These are phyloP conservation scores for Metschnikowia koreensis DNA, from an alignment of 805 yeast genomes.

Conservation along the genomic window DNA sequence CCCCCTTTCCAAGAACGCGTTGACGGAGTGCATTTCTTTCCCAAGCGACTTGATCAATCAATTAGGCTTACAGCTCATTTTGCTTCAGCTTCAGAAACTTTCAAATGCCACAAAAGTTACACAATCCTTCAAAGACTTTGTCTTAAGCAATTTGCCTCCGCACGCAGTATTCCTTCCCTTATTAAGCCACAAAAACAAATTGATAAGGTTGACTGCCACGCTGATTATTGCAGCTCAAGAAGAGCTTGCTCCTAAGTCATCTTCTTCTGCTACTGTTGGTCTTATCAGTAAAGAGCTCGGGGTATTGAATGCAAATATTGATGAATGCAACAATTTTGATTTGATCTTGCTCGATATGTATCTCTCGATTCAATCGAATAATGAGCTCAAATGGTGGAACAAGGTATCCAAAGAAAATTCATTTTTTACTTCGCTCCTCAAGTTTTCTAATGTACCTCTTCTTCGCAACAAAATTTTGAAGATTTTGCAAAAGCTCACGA, in stretches of 20 bases:
- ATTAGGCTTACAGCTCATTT: conserved; percentile 58
- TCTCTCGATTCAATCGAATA: conserved; percentile 54
- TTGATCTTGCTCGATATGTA: conserved; percentile 57
- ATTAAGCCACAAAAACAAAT: conserved; percentile 41
- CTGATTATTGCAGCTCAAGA: conserved; percentile 39
- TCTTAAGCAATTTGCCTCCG: conserved; percentile 42
- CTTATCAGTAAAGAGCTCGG: conserved; percentile 8
- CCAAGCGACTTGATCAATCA: conserved; percentile 57
- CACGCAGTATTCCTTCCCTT: conserved; percentile 39
- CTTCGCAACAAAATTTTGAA: conserved; percentile 10
- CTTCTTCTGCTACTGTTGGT: conserved; percentile 18
- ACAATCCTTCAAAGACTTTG: conserved; percentile 28
- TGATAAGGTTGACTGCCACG: conserved; percentile 49
- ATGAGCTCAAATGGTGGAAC: conserved; percentile 82
- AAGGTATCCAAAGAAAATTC: conserved; percentile 44
- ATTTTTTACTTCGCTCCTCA: conserved; percentile 63
- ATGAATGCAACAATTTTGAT: conserved; percentile 49
- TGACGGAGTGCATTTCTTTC: conserved; percentile 53
- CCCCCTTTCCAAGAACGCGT: conserved; percentile 54
- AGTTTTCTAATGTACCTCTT: conserved; percentile 31
- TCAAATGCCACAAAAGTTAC: conserved; percentile 11
- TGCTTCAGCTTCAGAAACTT: conserved; percentile 52
- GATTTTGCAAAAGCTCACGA: conserved; percentile 16
- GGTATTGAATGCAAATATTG: conserved; percentile 2
- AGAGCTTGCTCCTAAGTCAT: conserved; percentile 18